Percentiles rank a stretch among this genome's conserved stretches.
Conservation (phyloP, 2,329 filamentous ascomycete species). For the Remersonia thermophila region DNA sequence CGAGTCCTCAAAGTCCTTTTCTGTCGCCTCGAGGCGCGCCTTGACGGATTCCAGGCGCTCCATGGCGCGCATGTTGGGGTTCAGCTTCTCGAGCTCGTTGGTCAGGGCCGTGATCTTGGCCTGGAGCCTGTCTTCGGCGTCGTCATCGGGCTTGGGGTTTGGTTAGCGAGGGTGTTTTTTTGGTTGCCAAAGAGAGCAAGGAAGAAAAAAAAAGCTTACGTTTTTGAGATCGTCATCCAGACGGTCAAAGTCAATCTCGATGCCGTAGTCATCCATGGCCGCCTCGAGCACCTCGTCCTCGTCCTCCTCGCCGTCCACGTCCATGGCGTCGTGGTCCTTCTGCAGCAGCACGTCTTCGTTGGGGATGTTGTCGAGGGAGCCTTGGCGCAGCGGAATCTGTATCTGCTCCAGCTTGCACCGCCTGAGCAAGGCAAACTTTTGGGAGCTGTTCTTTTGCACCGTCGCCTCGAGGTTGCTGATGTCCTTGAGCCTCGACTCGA, state of each 20-base stretch:
- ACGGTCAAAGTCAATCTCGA: slow-evolving; percentile 72
- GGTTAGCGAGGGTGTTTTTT: slow-evolving; percentile 10
- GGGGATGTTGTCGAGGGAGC: slow-evolving; percentile 74
- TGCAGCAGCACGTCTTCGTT: slow-evolving; percentile 72
- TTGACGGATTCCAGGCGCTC: slow-evolving; percentile 83
- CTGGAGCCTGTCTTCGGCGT: slow-evolving; percentile 61
- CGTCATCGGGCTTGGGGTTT: slow-evolving; percentile 49
- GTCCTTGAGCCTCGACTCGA: slow-evolving; percentile 59
- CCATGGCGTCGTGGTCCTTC: slow-evolving; percentile 79
- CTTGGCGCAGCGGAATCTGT: slow-evolving; percentile 62
- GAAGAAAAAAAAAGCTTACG: slow-evolving; percentile 43
- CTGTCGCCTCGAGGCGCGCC: slow-evolving; percentile 66
- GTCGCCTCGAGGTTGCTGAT: slow-evolving; percentile 72
- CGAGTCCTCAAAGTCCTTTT: slow-evolving; percentile 81
- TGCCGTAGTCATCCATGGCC: slow-evolving; percentile 77
- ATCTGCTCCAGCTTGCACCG: slow-evolving; percentile 92
- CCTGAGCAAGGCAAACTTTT: slow-evolving; percentile 72
- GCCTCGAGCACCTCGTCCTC: slow-evolving; percentile 52
- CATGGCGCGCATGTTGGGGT: slow-evolving; percentile 91
- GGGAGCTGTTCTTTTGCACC: slow-evolving; percentile 72
- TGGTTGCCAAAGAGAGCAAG: slow-evolving; percentile 11
- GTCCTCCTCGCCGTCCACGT: slow-evolving; percentile 54
- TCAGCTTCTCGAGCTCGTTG: slow-evolving; percentile 79
- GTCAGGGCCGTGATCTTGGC: slow-evolving; percentile 66
- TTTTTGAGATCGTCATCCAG: slow-evolving; percentile 74